Percentiles rank a stretch among this genome's conserved stretches.
phyloP scores from a whole-genome alignment of 805 yeast species.

The Nakazawaea anatomiae region DNA sequence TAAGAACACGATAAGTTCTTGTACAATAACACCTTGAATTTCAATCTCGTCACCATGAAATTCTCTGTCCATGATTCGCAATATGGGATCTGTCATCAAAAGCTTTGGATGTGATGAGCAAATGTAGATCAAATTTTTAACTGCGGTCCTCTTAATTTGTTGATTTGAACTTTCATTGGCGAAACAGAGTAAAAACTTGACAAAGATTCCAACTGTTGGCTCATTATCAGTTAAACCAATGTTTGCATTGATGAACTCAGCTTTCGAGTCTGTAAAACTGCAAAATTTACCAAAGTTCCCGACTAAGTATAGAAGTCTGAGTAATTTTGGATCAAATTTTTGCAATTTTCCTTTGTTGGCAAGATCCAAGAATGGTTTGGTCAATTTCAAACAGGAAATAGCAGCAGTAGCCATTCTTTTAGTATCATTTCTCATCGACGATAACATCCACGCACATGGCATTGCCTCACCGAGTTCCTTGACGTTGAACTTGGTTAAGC shows the following conservation, averaged over 20 bases:
- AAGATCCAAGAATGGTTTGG: constrained; percentile 39
- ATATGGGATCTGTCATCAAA: constrained; percentile 52
- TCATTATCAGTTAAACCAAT: constrained; percentile 45
- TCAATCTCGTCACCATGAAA: constrained; percentile 32
- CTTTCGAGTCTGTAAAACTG: constrained; percentile 42
- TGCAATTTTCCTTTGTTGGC: constrained; percentile 13
- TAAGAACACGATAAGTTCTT: constrained; percentile 54
- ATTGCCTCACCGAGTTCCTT: constrained; percentile 68
- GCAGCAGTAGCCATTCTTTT: constrained; percentile 55
- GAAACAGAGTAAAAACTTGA: constrained; percentile 53
- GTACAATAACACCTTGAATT: constrained; percentile 46
- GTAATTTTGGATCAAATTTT: constrained; percentile 39
- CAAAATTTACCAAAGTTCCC: constrained; percentile 73
- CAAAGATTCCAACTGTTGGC: constrained; percentile 49
- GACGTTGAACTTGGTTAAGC: constrained; percentile 54
- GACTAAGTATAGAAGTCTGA: constrained; percentile 53
- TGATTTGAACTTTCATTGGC: constrained; percentile 29
- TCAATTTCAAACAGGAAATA: constrained; percentile 47
- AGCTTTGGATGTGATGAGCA: constrained; percentile 61
- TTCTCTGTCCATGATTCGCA: constrained; percentile 46
- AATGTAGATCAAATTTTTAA: constrained; percentile 51
- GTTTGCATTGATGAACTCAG: constrained; percentile 30
- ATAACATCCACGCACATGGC: constrained; percentile 59
- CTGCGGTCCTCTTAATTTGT: constrained; percentile 41
- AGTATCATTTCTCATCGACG: constrained; percentile 39